phyloP scores from a whole-genome alignment of 75 land plant species.

The Gnetum montanum region DNA sequence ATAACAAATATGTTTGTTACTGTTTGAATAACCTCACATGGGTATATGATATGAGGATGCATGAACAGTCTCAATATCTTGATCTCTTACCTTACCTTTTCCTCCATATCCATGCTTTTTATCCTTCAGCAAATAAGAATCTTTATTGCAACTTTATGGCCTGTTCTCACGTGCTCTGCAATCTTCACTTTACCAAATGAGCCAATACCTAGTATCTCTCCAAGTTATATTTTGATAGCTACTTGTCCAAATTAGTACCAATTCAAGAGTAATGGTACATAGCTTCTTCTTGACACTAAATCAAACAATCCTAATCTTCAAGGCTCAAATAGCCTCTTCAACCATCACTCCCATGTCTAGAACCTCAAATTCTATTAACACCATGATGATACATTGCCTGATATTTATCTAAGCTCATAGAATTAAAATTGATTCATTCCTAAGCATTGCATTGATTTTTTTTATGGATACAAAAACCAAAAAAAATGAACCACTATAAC shows the following conservation, averaged over 20 bases:
- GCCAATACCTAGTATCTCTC: slow-evolving; percentile 79
- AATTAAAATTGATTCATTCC: too few relatives aligned
- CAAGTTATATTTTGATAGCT: slow-evolving; percentile 58
- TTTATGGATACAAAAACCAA: too few relatives aligned
- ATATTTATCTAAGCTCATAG: too few relatives aligned
- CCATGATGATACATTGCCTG: too few relatives aligned
- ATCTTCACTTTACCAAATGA: slow-evolving; percentile 84
- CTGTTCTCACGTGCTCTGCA: slow-evolving; percentile 69
- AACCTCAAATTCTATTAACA: too few relatives aligned
- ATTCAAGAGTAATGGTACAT: slow-evolving; percentile 10
- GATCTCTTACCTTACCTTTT: slow-evolving; percentile 28
- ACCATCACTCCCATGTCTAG: too few relatives aligned
- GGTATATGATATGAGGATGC: not conserved
- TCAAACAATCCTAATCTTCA: too few relatives aligned
- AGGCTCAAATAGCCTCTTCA: too few relatives aligned
- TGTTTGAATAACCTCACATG: slow-evolving; percentile 33
- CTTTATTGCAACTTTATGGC: slow-evolving; percentile 85
- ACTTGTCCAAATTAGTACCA: slow-evolving; percentile 26
- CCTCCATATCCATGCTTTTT: slow-evolving; percentile 78
- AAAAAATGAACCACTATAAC: too few relatives aligned
- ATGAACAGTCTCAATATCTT: not conserved
- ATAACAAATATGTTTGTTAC: slow-evolving; percentile 74
- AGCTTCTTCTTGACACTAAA: too few relatives aligned
- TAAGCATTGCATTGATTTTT: too few relatives aligned
- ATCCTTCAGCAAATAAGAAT: slow-evolving; percentile 72